phyloP scores from a whole-genome alignment of 2,329 filamentous ascomycete genomes.

The Camptophora hylomeconis region DNA sequence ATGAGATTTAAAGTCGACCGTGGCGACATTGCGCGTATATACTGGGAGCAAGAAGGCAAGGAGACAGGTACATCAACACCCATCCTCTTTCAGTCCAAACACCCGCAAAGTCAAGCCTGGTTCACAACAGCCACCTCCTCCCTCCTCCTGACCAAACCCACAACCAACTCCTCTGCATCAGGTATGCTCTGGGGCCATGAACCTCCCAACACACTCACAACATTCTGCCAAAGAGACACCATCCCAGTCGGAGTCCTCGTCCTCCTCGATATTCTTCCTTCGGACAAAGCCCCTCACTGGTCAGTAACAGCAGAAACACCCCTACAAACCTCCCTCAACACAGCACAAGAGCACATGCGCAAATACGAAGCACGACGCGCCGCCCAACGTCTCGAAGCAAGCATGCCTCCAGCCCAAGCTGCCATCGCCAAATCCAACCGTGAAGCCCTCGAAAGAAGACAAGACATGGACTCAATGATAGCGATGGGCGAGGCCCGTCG shows the following conservation, averaged over 20 bases:
- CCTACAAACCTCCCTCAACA: too few relatives aligned
- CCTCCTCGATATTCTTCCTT: slow-evolving; percentile 16
- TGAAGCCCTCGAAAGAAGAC: slow-evolving; percentile 10
- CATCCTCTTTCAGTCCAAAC: slow-evolving; percentile 9
- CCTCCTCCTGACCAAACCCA: slow-evolving; percentile 10
- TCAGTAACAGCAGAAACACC: slow-evolving; percentile 10
- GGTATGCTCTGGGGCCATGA: slow-evolving; percentile 19
- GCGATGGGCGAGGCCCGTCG: slow-evolving; percentile 6
- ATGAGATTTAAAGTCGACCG: slow-evolving; percentile 19
- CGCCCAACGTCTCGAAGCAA: slow-evolving; percentile 13
- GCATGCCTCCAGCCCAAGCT: slow-evolving; percentile 20
- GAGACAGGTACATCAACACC: slow-evolving; percentile 13
- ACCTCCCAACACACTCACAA: slow-evolving; percentile 14
- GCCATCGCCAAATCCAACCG: slow-evolving; percentile 14
- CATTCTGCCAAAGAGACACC: slow-evolving; percentile 17
- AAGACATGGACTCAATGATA: slow-evolving; percentile 13
- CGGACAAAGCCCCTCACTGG: slow-evolving; percentile 19
- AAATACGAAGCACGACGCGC: slow-evolving; percentile 13
- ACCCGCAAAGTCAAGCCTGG: slow-evolving; percentile 15
- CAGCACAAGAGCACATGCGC: slow-evolving; percentile 9
- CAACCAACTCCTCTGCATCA: slow-evolving; percentile 11
- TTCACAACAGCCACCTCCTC: slow-evolving; percentile 19
- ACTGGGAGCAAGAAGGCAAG: slow-evolving; percentile 17
- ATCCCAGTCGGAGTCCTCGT: slow-evolving; percentile 21
- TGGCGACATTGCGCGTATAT: slow-evolving; percentile 14